These are phyloP conservation scores for Ceratorhiza oryzae-sativae DNA, from an alignment of 1,284 basidiomycete species.

Conservation along the genomic window DNA sequence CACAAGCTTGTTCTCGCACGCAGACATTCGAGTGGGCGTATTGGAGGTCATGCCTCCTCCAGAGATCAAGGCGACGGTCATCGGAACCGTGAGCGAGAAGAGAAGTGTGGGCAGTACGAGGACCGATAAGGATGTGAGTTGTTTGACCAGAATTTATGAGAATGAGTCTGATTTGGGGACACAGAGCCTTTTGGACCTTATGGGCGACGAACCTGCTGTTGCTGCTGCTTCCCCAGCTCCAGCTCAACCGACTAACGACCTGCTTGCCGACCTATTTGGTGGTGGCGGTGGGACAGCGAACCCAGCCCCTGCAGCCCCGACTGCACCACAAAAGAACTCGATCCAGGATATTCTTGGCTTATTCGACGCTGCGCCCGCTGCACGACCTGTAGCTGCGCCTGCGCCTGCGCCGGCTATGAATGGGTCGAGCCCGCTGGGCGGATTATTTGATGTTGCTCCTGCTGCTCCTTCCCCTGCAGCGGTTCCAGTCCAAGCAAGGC, in stretches of 20 bases:
- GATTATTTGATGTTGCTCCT: slow-evolving; percentile 43
- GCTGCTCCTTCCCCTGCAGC: slow-evolving; percentile 50
- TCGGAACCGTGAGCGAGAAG: slow-evolving; percentile 92
- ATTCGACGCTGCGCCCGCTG: slow-evolving; percentile 63
- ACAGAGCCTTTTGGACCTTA: slow-evolving; percentile 69
- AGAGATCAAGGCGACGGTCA: slow-evolving; percentile 92
- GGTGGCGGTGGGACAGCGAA: slow-evolving; percentile 56
- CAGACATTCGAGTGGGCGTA: slow-evolving; percentile 83
- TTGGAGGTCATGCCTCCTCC: slow-evolving; percentile 98
- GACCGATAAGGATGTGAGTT: slow-evolving; percentile 71
- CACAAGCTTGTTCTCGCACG: slow-evolving; percentile 73
- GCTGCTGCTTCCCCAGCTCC: slow-evolving; percentile 46
- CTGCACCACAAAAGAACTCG: slow-evolving; percentile 57
- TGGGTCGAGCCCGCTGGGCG: slow-evolving; percentile 35
- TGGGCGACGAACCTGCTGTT: slow-evolving; percentile 73
- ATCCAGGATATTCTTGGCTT: slow-evolving; percentile 93
- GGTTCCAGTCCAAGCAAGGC: slow-evolving; percentile 52
- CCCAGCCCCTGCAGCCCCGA: slow-evolving; percentile 47
- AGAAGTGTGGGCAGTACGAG: slow-evolving; percentile 90
- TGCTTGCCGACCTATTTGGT: slow-evolving; percentile 95
- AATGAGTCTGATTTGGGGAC: background rate
- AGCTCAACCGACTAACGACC: slow-evolving; percentile 80
- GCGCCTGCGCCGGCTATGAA: slow-evolving; percentile 45
- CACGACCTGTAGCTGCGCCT: slow-evolving; percentile 47
- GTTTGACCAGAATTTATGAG: background rate